phyloP scores from a whole-genome alignment of 1,284 basidiomycete species.

The Ganoderma leucocontextum region DNA sequence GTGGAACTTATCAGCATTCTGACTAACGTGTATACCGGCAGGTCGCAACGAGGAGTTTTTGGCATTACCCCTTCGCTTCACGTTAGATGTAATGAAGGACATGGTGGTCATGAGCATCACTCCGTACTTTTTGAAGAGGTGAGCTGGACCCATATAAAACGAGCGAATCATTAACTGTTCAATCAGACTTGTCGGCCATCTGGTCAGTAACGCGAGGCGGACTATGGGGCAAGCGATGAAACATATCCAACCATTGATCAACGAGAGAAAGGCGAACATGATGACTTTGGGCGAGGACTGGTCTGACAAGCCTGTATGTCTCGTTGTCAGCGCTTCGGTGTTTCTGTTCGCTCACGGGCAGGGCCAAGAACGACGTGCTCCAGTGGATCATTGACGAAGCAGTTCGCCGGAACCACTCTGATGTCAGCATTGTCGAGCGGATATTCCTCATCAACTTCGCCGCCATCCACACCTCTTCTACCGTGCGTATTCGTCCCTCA shows the following conservation, averaged over 20 bases:
- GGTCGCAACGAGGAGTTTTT: conserved; percentile 36
- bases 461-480: conserved; percentile 45
- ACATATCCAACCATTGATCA: conserved; percentile 31
- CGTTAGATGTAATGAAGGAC: conserved; percentile 17
- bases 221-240: conserved; percentile 7
- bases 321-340: neutral
- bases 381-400: conserved; percentile 42
- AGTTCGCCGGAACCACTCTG: conserved; percentile 19
- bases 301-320: conserved; percentile 37
- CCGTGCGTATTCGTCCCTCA: conserved; percentile 25
- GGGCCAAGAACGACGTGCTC: conserved; percentile 37
- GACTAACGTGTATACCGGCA: conserved; percentile 12
- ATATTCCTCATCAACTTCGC: conserved; percentile 43
- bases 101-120: conserved; percentile 34
- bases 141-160: conserved; percentile 10
- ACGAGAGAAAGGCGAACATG: conserved; percentile 28
- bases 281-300: conserved; percentile 32
- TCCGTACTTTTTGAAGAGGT: conserved; percentile 43
- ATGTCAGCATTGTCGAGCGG: conserved; percentile 34
- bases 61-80: conserved; percentile 25
- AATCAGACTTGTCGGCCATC: neutral
- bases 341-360: neutral
- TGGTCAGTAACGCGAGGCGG: conserved; percentile 9
- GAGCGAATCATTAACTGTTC: neutral
- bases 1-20: no score